phyloP scores from a whole-genome alignment of 495 filamentous ascomycete species.

The Neurospora sp. region DNA sequence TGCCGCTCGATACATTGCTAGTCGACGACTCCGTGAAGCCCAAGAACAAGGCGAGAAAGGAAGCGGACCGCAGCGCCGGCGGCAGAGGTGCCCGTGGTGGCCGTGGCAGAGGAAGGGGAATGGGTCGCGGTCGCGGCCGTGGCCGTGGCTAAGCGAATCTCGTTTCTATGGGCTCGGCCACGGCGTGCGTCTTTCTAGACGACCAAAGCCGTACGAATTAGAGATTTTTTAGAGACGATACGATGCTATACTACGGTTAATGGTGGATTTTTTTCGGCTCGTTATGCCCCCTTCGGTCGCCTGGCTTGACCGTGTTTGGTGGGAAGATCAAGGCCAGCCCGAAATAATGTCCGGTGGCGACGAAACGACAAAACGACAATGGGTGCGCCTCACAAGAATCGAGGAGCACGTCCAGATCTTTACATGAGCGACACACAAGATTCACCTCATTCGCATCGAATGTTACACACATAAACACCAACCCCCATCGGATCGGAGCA shows the following conservation, averaged over 20 bases:
- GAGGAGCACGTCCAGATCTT: background rate
- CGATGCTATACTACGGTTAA: background rate
- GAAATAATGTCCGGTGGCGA: background rate
- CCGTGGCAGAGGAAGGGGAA: slow-evolving; percentile 46
- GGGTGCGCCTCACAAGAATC: background rate
- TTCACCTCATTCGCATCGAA: background rate
- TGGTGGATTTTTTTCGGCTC: background rate
- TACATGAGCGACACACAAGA: background rate
- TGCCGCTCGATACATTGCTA: slow-evolving; percentile 86
- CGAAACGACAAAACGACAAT: background rate
- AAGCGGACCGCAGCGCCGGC: slow-evolving; percentile 57
- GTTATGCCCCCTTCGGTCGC: background rate
- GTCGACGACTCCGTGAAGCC: slow-evolving; percentile 96
- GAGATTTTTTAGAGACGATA: background rate
- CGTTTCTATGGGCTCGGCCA: background rate
- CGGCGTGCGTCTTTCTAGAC: background rate
- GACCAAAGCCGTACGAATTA: background rate
- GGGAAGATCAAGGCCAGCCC: background rate
- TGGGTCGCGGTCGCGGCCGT: slow-evolving; percentile 11
- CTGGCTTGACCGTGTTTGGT: background rate
- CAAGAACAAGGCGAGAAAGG: slow-evolving; percentile 98
- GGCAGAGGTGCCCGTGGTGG: slow-evolving; percentile 50
- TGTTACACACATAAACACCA: background rate
- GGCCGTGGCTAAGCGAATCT: slow-evolving; percentile 8
- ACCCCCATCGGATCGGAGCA: background rate